Evolutionary conservation across 139 green algal species (phyloP).

Genomic region (Auxenochlorella pyrenoidosa): DNA sequence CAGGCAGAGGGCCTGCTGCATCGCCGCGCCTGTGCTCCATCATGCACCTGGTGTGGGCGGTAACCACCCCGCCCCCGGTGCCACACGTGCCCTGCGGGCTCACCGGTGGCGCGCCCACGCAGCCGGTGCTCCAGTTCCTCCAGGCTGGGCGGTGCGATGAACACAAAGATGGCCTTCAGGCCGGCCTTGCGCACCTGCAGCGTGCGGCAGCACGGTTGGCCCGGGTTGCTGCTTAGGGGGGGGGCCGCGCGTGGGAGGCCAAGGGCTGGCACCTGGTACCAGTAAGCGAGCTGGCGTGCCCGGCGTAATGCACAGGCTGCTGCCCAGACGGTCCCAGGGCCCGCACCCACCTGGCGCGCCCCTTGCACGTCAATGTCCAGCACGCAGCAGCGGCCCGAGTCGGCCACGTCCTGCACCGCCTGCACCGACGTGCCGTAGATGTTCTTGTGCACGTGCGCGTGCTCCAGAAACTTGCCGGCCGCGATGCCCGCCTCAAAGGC

Average conservation of each 20-base stretch:
- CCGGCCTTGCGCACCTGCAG: slow-evolving; percentile 52
- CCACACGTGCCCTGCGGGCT: no score
- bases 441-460: slow-evolving; percentile 88
- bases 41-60: no score
- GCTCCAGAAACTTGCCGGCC: slow-evolving; percentile 82
- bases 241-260: no score
- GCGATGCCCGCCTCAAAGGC: slow-evolving; percentile 76
- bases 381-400: slow-evolving; percentile 69
- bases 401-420: slow-evolving; percentile 72
- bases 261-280: no score
- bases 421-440: slow-evolving; percentile 84
- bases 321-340: not conserved
- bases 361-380: slow-evolving; percentile 92
- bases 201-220: not conserved
- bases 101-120: slow-evolving; percentile 72
- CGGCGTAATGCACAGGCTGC: not conserved
- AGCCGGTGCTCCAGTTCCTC: slow-evolving; percentile 82
- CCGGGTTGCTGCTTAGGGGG: no score
- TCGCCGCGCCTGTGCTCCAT: no score
- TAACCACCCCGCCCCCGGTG: not conserved
- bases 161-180: slow-evolving; percentile 83
- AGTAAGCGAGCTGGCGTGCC: not conserved
- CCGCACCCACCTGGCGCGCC: slow-evolving; percentile 39
- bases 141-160: slow-evolving; percentile 80
- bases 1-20: not conserved